These are phyloP conservation scores for Colletotrichum spinosum DNA, from an alignment of 2,329 filamentous ascomycete genomes.

Conservation along the genomic window DNA sequence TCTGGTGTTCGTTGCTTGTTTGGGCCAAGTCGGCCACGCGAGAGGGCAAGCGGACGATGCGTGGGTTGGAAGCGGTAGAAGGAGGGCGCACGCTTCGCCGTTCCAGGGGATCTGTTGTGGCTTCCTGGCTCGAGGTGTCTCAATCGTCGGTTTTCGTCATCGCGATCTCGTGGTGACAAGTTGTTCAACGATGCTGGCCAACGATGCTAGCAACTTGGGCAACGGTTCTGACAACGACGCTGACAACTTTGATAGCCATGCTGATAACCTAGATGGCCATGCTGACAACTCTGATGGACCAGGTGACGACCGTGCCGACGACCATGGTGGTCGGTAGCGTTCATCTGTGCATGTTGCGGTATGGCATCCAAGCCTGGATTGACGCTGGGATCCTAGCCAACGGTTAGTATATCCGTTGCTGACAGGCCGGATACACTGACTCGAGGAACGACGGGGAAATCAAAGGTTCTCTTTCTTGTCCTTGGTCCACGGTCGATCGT, in stretches of 20 bases:
- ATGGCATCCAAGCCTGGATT: slow-evolving; percentile 2
- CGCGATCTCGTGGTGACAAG: too few relatives aligned
- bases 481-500: not conserved
- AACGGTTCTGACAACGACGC: too few relatives aligned
- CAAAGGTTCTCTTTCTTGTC: too few relatives aligned
- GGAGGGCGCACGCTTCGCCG: not conserved
- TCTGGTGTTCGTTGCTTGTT: slow-evolving; percentile 10
- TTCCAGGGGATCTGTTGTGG: not conserved
- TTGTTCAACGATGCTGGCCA: too few relatives aligned
- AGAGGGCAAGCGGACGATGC: not conserved
- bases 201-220: too few relatives aligned
- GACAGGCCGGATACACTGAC: slow-evolving; percentile 4
- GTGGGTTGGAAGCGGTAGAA: not conserved
- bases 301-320: not conserved
- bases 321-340: not conserved
- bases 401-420: not conserved
- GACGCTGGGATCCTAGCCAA: slow-evolving; percentile 5
- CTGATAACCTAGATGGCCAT: too few relatives aligned
- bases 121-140: too few relatives aligned
- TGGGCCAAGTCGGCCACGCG: slow-evolving; percentile 11
- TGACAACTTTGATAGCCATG: too few relatives aligned
- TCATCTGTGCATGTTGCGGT: slow-evolving; percentile 20
- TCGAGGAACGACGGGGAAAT: not conserved
- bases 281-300: too few relatives aligned
- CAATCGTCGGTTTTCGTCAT: too few relatives aligned